Evolutionary conservation across 257 asterid genomes (phyloP).

Genomic region (Solanum habrochaites): DNA sequence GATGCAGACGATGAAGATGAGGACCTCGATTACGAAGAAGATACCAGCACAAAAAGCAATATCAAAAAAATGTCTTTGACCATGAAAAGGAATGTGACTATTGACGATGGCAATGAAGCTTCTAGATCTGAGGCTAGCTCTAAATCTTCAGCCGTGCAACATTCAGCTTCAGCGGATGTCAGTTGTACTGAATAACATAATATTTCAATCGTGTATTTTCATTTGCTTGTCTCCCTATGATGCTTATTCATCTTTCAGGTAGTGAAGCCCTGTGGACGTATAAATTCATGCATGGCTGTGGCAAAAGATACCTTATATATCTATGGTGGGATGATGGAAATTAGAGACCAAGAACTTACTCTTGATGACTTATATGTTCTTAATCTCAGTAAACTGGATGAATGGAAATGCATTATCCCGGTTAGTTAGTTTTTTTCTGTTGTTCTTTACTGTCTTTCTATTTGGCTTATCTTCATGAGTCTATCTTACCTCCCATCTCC

Average conservation of each 20-base stretch:
- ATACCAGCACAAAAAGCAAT: constrained; percentile 28
- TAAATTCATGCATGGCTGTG: constrained; percentile 77
- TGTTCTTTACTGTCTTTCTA: neutral
- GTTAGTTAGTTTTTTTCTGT: constrained; percentile 29
- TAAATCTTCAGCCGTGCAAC: constrained; percentile 34
- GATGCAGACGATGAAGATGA: constrained; percentile 38
- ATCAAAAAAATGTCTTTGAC: constrained; percentile 38
- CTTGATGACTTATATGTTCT: constrained; percentile 85
- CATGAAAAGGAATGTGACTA: constrained; percentile 32
- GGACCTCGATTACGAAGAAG: constrained; percentile 38
- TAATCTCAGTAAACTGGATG: constrained; percentile 92
- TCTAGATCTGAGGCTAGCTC: constrained; percentile 35
- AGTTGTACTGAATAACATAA: constrained; percentile 7
- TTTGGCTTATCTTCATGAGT: neutral
- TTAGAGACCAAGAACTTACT: constrained; percentile 81
- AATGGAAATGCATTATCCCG: constrained; percentile 88
- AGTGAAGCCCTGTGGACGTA: constrained; percentile 93
- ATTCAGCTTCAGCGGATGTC: constrained; percentile 69
- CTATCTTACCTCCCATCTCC: neutral
- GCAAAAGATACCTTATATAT: constrained; percentile 81
- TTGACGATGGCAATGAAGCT: constrained; percentile 22
- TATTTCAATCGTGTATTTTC: neutral
- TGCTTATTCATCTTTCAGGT: constrained; percentile 37
- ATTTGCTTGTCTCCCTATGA: neutral
- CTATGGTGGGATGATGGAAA: constrained; percentile 96